A percentile compares a stretch with the other conserved stretches of the same genome.
These are phyloP conservation scores for Biscogniauxia marginata DNA, from an alignment of 2,329 filamentous ascomycete species.

Conservation along the genomic window DNA sequence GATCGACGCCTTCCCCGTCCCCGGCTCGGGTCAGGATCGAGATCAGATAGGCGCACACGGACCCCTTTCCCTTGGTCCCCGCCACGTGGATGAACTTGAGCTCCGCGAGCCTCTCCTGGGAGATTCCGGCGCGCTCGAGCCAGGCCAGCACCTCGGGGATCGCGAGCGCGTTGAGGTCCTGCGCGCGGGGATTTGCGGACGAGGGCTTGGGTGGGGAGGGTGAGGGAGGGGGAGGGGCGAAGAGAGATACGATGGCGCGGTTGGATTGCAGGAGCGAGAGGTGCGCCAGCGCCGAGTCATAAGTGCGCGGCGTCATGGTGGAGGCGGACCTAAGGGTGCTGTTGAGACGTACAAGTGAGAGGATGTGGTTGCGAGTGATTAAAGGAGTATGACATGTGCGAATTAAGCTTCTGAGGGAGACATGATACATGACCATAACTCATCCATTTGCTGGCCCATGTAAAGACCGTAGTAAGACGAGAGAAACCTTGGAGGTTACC, in stretches of 20 bases:
- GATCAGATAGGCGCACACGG: slow-evolving; percentile 79
- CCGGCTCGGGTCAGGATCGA: slow-evolving; percentile 62
- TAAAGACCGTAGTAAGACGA: no score
- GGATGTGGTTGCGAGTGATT: neutral
- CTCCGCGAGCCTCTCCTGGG: slow-evolving; percentile 42
- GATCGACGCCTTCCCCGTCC: no score
- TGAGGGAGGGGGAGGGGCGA: slow-evolving; percentile 39
- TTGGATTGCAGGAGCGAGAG: slow-evolving; percentile 81
- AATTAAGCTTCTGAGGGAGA: neutral
- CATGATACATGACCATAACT: neutral
- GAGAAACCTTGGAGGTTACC: no score
- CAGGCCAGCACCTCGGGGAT: slow-evolving; percentile 81
- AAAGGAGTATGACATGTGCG: neutral
- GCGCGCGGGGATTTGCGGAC: slow-evolving; percentile 40
- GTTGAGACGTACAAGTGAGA: neutral
- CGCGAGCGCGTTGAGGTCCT: slow-evolving; percentile 66
- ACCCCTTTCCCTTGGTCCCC: slow-evolving; percentile 93
- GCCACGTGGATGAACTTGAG: slow-evolving; percentile 72
- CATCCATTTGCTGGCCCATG: no score
- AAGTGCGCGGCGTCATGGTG: slow-evolving; percentile 38
- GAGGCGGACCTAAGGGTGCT: neutral
- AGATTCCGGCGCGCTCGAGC: slow-evolving; percentile 73
- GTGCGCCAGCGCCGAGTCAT: slow-evolving; percentile 68
- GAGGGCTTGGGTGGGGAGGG: slow-evolving; percentile 53
- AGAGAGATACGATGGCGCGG: slow-evolving; percentile 59